These are phyloP conservation scores for Letharia columbiana DNA, from an alignment of 495 filamentous ascomycete species.

Conservation along the genomic window DNA sequence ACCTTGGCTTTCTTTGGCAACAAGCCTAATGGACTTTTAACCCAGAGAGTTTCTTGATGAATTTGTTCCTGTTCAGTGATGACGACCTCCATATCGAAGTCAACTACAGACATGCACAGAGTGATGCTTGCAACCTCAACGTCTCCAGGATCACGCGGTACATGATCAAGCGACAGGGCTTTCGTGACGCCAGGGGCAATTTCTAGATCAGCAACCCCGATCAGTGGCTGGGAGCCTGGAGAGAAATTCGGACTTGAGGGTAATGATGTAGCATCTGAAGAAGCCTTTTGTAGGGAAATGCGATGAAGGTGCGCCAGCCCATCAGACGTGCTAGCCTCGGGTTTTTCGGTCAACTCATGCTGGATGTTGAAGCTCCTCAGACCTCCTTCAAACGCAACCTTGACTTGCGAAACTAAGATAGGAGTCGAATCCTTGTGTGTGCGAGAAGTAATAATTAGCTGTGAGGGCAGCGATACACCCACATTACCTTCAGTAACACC, in stretches of 20 bases:
- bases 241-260: slow-evolving; percentile 8
- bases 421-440: slow-evolving; percentile 55
- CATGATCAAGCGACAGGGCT: slow-evolving; percentile 61
- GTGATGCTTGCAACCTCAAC: slow-evolving; percentile 56
- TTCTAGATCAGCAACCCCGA: slow-evolving; percentile 56
- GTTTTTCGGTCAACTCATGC: slow-evolving; percentile 30
- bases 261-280: slow-evolving; percentile 1
- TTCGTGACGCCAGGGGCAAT: slow-evolving; percentile 60
- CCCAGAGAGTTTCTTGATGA: slow-evolving; percentile 46
- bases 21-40: slow-evolving; percentile 35
- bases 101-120: slow-evolving; percentile 51
- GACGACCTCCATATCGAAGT: slow-evolving; percentile 60
- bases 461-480: slow-evolving; percentile 64
- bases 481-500: slow-evolving; percentile 68
- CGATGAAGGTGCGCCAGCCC: background rate
- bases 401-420: slow-evolving; percentile 54
- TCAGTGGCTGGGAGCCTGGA: slow-evolving; percentile 28
- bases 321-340: slow-evolving; percentile 17
- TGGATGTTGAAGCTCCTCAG: slow-evolving; percentile 49
- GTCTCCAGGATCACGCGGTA: slow-evolving; percentile 73
- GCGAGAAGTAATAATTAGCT: slow-evolving; percentile 63
- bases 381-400: slow-evolving; percentile 59
- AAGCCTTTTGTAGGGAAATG: slow-evolving; percentile 13
- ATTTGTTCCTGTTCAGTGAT: slow-evolving; percentile 42
- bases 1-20: slow-evolving; percentile 34